Conservation (phyloP, 2,329 filamentous ascomycete genomes). For the Blumeriella jaapii region DNA sequence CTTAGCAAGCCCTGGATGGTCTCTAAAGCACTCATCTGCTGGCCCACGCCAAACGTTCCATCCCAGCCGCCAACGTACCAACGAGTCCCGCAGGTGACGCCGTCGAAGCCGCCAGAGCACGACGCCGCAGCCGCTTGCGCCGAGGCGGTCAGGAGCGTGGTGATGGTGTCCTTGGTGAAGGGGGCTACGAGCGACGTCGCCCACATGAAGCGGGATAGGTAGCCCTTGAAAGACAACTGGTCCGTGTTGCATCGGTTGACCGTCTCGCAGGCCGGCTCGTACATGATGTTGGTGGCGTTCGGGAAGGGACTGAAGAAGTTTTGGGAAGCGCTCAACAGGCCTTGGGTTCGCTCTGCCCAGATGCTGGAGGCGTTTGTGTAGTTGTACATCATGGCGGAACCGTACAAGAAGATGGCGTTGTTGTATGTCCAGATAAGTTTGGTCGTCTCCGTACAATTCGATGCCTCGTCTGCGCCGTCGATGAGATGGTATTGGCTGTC, state of each 20-base stretch:
- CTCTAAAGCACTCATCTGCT: slow-evolving; percentile 55
- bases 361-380: slow-evolving; percentile 37
- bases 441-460: slow-evolving; percentile 42
- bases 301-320: slow-evolving; percentile 42
- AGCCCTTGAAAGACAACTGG: slow-evolving; percentile 58
- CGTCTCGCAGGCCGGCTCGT: slow-evolving; percentile 47
- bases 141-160: slow-evolving; percentile 37
- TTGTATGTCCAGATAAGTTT: slow-evolving; percentile 53
- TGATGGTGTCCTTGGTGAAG: slow-evolving; percentile 37
- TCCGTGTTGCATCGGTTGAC: slow-evolving; percentile 46
- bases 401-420: slow-evolving; percentile 53
- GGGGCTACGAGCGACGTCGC: slow-evolving; percentile 45
- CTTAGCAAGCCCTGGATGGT: slow-evolving; percentile 48
- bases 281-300: slow-evolving; percentile 49
- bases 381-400: slow-evolving; percentile 53
- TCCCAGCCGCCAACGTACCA: slow-evolving; percentile 51
- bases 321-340: slow-evolving; percentile 38
- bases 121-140: slow-evolving; percentile 43
- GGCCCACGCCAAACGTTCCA: slow-evolving; percentile 42
- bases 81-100: slow-evolving; percentile 43
- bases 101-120: slow-evolving; percentile 43
- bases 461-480: slow-evolving; percentile 44
- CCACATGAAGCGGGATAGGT: slow-evolving; percentile 53
- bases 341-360: slow-evolving; percentile 43
- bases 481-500: slow-evolving; percentile 42